Base-by-base conservation (phyloP, 257 asterid genomes). In the Ballota nigra region DNA sequence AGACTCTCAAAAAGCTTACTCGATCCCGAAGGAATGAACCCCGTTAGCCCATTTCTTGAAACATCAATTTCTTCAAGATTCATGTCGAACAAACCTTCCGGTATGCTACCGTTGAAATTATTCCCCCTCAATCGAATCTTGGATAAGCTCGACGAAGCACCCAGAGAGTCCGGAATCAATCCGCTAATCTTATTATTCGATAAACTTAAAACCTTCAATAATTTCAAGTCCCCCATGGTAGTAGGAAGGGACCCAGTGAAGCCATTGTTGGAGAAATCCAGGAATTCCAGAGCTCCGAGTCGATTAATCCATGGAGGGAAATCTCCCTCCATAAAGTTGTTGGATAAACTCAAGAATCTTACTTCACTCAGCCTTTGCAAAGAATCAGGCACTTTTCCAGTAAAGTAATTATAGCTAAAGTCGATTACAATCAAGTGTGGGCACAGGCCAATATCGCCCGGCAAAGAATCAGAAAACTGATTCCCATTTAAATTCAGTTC, bases 241-340 rank as follows among this genome's bases (percentile, higher is more conserved):
- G 78, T 8, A 12, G 98, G 96, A 15, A 87, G 77, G 8, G 85
- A 53, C 3, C 97, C 96, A 1, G 77, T 77, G 3, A 94, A 60
- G 52, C 60, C 79, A 51, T 94, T 94, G 74, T 81, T 79, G 0
- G 97, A 85, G 13, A 94, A 43, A 76, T 94, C 96, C 0, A 86
- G 0, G 72, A 58, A 57, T 23, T 88, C 85, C 59, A 94, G 78
- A 75, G 80, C 79, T 72, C 59, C 74, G 78, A 86, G 38, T 19
- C 78, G 76, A 6, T 77, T 70, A 53, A 91, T 82, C 98, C 98
- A 89, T 18, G 58, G 76, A 63, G 99, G 99, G 73, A 94, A 89
- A 13, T 74, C 86, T 55, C 98, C 99, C 56, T 69, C 63, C 29
- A 94, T 59, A 47, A 80, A 23, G 47, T 94, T 94, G 55, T 80